Evolutionary conservation across 768 basidiomycete genomes (phyloP).

Genomic region (Macrolepiota fuliginosa): DNA sequence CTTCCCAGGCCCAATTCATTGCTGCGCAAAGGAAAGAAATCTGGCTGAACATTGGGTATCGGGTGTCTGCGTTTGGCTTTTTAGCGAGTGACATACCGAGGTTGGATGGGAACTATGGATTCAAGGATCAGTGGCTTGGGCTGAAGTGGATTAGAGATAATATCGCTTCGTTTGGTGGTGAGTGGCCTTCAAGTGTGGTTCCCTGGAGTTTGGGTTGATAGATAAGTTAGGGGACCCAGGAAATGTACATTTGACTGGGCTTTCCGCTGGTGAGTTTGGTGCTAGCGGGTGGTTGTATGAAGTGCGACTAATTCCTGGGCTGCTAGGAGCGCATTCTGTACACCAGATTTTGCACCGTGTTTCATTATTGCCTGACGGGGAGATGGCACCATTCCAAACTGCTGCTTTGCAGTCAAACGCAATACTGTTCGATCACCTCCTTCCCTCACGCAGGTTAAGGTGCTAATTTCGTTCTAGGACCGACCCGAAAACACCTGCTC

Average conservation of each 20-base stretch:
- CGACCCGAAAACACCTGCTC: slow-evolving; percentile 56
- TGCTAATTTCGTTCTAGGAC: slow-evolving; percentile 28
- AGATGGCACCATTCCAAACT: slow-evolving; percentile 61
- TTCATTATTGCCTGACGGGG: slow-evolving; percentile 55
- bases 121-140: slow-evolving; percentile 82
- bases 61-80: slow-evolving; percentile 76
- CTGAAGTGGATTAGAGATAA: slow-evolving; percentile 71
- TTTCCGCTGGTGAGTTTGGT: slow-evolving; percentile 61
- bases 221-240: slow-evolving; percentile 49
- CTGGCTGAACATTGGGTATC: slow-evolving; percentile 77
- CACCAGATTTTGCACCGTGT: slow-evolving; percentile 73
- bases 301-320: not conserved
- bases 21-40: slow-evolving; percentile 64
- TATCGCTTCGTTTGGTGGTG: slow-evolving; percentile 69
- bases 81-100: slow-evolving; percentile 61
- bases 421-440: slow-evolving; percentile 49
- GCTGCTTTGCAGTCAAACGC: slow-evolving; percentile 75
- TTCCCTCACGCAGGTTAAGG: not conserved
- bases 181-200: slow-evolving; percentile 5
- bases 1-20: slow-evolving; percentile 63
- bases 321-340: slow-evolving; percentile 67
- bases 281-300: not conserved
- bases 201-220: not conserved
- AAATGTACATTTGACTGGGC: slow-evolving; percentile 60
- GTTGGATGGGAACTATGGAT: slow-evolving; percentile 74